Evolutionary conservation across 192 early-diverging fungal genomes (phyloP).

Genomic region (Linnemannia schmuckeri): DNA sequence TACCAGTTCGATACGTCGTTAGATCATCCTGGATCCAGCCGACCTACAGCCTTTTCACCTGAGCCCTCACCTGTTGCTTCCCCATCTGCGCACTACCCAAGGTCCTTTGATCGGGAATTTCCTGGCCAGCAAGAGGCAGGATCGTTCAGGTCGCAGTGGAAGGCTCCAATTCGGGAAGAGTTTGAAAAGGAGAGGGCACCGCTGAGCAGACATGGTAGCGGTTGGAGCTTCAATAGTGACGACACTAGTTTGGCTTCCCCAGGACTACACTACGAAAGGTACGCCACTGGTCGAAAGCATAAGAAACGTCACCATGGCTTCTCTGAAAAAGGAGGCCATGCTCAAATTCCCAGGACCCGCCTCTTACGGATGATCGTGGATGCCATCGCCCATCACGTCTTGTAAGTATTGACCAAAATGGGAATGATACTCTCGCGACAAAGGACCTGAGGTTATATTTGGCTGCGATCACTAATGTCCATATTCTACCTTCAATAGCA

Average conservation of each 20-base stretch:
- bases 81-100: conserved; percentile 2
- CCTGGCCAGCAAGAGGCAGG: background rate
- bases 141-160: conserved; percentile 5
- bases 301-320: conserved; percentile 37
- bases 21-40: background rate
- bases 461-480: background rate
- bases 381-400: conserved; percentile 67
- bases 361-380: conserved; percentile 66
- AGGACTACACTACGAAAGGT: conserved; percentile 26
- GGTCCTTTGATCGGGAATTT: conserved; percentile 21
- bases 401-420: conserved; percentile 54
- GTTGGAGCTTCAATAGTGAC: conserved; percentile 49
- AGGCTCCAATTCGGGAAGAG: background rate
- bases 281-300: conserved; percentile 23
- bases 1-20: conserved; percentile 3
- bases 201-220: conserved; percentile 49
- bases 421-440: background rate
- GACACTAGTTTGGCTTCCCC: conserved; percentile 44
- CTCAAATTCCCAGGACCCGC: conserved; percentile 58
- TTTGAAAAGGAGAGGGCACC: conserved; percentile 12
- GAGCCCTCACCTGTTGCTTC: conserved; percentile 39
- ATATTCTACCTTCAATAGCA: conserved; percentile 30
- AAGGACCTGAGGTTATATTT: too few species aligned
- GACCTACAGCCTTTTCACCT: conserved; percentile 22
- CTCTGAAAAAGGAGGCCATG: conserved; percentile 23